Percentiles rank a stretch among this genome's conserved stretches.
phyloP scores from a whole-genome alignment of 2,329 filamentous ascomycete genomes.

The Exophiala spinifera region DNA sequence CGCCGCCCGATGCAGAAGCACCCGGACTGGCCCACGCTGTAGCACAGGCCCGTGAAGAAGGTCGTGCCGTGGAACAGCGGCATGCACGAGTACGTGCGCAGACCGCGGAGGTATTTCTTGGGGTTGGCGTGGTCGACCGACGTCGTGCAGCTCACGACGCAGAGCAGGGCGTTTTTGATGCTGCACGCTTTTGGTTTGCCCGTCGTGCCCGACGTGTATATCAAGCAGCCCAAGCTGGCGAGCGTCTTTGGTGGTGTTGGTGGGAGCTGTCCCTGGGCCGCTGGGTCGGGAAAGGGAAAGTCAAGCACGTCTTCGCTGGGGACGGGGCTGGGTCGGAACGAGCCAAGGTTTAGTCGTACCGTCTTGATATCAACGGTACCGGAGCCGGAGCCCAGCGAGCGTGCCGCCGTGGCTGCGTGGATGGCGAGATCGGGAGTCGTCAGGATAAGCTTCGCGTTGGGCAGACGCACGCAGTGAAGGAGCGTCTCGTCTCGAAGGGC shows the following conservation, averaged over 20 bases:
- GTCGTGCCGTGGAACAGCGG: constrained; percentile 51
- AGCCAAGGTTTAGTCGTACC: constrained; percentile 21
- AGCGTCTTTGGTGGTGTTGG: constrained; percentile 27
- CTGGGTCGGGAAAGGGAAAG: constrained; percentile 19
- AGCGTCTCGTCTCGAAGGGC: constrained; percentile 48
- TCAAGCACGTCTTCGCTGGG: constrained; percentile 22
- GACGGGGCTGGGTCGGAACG: constrained; percentile 7
- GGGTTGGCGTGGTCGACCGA: constrained; percentile 38
- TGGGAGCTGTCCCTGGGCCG: constrained; percentile 5
- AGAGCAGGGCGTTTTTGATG: constrained; percentile 34
- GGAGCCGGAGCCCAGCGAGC: neutral
- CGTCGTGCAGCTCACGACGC: constrained; percentile 33
- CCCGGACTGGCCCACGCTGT: constrained; percentile 39
- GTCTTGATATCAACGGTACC: constrained; percentile 27
- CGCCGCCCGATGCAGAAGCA: constrained; percentile 45
- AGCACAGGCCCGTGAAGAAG: constrained; percentile 45
- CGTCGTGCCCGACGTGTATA: constrained; percentile 49
- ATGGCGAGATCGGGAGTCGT: constrained; percentile 45
- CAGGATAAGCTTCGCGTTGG: constrained; percentile 41
- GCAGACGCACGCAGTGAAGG: constrained; percentile 44
- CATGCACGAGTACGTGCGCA: constrained; percentile 48
- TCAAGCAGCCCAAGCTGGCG: constrained; percentile 39
- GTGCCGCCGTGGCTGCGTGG: constrained; percentile 23
- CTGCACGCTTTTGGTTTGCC: constrained; percentile 31
- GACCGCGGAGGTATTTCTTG: constrained; percentile 40